Conservation (phyloP, 164 flowering plant species). For the Cinnamomum micranthum region DNA sequence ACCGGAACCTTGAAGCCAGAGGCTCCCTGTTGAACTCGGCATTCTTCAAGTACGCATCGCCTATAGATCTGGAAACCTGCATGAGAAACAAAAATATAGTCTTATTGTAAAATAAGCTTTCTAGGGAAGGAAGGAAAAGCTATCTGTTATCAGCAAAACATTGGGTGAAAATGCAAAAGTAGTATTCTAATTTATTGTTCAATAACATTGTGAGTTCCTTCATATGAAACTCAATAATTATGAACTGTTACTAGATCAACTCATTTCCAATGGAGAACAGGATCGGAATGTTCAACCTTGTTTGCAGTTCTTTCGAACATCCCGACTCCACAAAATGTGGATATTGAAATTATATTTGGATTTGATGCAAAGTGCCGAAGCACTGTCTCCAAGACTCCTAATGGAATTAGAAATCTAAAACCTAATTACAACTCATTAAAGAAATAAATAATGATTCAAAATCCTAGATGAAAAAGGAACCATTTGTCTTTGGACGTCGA, state of each 20-base stretch:
- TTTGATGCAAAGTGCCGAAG: no score
- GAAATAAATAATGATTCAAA: no score
- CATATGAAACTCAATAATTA: not conserved
- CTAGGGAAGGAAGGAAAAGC: not conserved
- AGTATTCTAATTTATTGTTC: no score
- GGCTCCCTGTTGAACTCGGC: conserved; percentile 79
- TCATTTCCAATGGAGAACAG: not conserved
- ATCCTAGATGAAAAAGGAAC: no score
- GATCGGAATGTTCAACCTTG: no score
- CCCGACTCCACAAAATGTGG: no score
- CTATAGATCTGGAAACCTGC: conserved; percentile 91
- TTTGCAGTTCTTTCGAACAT: no score
- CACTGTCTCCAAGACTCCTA: no score
- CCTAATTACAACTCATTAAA: no score
- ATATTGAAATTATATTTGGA: no score
- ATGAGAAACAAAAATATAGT: not conserved
- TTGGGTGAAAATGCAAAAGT: not conserved
- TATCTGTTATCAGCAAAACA: not conserved
- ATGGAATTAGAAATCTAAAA: no score
- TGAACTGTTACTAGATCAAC: not conserved
- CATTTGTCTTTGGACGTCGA: no score
- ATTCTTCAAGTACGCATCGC: conserved; percentile 87
- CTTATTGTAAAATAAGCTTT: not conserved
- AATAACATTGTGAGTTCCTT: not conserved
- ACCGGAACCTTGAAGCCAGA: conserved; percentile 61